Base-by-base conservation (phyloP, 1,284 basidiomycete species). In the Leccinum variabile region DNA sequence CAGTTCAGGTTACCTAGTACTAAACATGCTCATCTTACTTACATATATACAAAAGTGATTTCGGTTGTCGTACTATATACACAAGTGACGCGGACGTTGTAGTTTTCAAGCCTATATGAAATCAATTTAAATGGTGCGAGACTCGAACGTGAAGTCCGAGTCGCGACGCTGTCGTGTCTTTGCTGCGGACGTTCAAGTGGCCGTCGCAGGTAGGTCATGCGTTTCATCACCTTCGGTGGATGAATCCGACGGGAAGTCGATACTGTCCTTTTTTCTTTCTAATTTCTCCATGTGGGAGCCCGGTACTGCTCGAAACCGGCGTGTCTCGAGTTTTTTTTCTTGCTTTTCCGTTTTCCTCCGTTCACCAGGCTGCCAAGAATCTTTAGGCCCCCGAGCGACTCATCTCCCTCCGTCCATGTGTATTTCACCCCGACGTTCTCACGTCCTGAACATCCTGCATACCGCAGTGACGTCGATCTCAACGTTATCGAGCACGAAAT, bases 401-500 rank as follows among this genome's bases (percentile, higher is more conserved):
- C 63, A 54, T 52, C 61, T 66, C 39, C 67, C 63, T 39, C 50
- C 62, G 35, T 65, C 59, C n/a, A 58, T 58, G 55, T 63, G 59
- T 32, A 54, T 66, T 18, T 65, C 64, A 22, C 59, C 46, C 57
- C 61, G 46, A 30, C 22, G 25, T 68, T 66, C 69, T 52, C 72
- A 71, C 62, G 66, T 16, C 35, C 54, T 41, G 33, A 62, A 58
- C 61, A 60, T 58, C 54, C 62, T 52, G 60, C 59, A 18, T 58
- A 22, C 50, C 56, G 33, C 30, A 25, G 57, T 56, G 22, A 22
- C 22, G 62, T 67, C 56, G 75, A 73, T 64, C 59, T 70, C 56
- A 67, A 69, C 56, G 57, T 63, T 25, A 59, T 52, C 39, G 57
- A 52, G 56, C 61, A 60, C 62, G 66, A 67, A 64, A 63, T 68